Evolutionary conservation across 108 stramenopile species (phyloP).

Genomic region (Conticribra guillardii): DNA sequence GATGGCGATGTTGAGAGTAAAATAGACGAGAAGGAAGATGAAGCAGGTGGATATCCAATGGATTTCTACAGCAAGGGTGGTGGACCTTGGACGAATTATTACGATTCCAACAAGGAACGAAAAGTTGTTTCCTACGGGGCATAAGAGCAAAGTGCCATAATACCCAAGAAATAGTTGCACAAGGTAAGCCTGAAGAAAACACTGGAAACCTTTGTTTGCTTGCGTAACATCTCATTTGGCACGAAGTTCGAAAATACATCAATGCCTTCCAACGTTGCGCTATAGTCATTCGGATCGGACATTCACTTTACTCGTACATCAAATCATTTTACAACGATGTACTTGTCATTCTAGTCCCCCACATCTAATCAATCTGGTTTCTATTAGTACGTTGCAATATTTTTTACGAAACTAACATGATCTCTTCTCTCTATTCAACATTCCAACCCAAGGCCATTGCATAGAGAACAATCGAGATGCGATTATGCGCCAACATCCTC

Average conservation of each 20-base stretch:
- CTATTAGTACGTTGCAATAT: neutral
- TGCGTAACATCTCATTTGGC: constrained; percentile 58
- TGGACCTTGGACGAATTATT: constrained; percentile 95
- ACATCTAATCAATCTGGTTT: constrained; percentile 16
- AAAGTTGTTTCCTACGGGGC: constrained; percentile 24
- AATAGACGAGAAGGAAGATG: constrained; percentile 8
- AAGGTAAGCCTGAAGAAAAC: neutral
- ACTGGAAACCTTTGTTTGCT: neutral
- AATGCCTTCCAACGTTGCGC: constrained; percentile 53
- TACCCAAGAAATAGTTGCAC: too few species aligned
- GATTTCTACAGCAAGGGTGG: constrained; percentile 94
- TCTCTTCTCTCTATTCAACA: neutral
- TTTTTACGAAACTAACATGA: neutral
- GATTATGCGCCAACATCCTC: too few species aligned
- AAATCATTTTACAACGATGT: constrained; percentile 25
- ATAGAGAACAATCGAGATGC: too few species aligned
- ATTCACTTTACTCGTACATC: constrained; percentile 49
- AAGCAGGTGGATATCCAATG: constrained; percentile 89
- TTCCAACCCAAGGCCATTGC: too few species aligned
- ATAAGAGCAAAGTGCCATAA: too few species aligned
- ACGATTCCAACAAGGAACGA: constrained; percentile 61
- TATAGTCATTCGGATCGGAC: constrained; percentile 35
- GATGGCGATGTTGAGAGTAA: constrained; percentile 17
- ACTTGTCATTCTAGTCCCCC: constrained; percentile 40
- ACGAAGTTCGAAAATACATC: constrained; percentile 31